Conservation (phyloP, 352 stramenopile species). For the Phytophthora fragariaefolia region DNA sequence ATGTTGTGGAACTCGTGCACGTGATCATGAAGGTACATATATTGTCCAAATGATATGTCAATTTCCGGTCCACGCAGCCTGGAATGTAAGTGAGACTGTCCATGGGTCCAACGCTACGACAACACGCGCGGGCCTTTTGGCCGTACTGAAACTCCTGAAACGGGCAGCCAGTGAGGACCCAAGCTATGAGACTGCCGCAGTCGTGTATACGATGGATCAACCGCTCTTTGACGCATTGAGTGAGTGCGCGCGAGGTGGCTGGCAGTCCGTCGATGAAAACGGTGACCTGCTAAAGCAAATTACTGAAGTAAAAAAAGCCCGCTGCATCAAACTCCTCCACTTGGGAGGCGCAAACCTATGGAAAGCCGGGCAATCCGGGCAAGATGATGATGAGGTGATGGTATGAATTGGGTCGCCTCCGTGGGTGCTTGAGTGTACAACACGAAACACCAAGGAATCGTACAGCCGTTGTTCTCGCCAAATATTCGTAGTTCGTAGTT, state of each 20-base stretch:
- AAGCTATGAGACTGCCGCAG: neutral
- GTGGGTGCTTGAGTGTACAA: neutral
- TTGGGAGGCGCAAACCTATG: neutral
- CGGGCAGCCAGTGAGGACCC: neutral
- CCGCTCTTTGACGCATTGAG: neutral
- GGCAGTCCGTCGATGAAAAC: neutral
- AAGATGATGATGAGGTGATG: neutral
- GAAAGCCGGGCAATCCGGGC: neutral
- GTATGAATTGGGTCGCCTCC: neutral
- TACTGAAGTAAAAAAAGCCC: neutral
- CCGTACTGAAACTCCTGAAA: neutral
- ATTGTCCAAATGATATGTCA: neutral
- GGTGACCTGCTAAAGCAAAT: neutral
- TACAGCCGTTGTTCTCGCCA: neutral
- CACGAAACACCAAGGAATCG: too few relatives aligned
- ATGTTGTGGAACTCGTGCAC: neutral
- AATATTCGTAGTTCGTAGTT: too few relatives aligned
- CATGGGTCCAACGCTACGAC: neutral
- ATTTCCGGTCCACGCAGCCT: neutral
- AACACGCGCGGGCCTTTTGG: neutral
- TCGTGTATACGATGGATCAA: neutral
- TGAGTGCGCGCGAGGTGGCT: neutral
- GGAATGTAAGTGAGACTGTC: neutral
- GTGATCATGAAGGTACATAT: neutral
- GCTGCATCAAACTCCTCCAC: neutral